Evolutionary conservation across 2,329 filamentous ascomycete species (phyloP), one percentile per base, ranked within the genome.

Genomic region (Colletotrichum sublineola): DNA sequence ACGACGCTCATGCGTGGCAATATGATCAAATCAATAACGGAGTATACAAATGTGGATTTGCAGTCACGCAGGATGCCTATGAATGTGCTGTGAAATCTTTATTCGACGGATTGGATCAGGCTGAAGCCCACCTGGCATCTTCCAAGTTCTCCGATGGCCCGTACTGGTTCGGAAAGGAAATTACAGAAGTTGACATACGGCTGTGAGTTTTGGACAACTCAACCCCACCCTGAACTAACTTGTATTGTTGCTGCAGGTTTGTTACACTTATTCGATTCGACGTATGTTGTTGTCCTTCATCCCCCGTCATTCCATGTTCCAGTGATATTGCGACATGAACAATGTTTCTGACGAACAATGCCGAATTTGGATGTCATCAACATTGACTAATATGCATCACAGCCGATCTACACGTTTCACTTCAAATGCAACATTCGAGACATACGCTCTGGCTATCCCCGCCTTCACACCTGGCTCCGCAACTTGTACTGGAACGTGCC

Each of bases 401-500:
- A 86, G 82, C 86, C 87, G 38, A 92, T 94, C 77, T 97, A 97
- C 79, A 93, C 96, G 62, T 94, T 96, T 83, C 93, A 95, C 82
- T 96, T 96, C 86, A 93, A 93, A 82, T 95, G 93, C 85, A 97
- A 97, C 83, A 85, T 97, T 73, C 88, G 92, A 33, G 94, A 97
- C 81, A 95, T 97, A 79, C 88, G 95, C 55, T 92, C 89, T 9
- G 94, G 94, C 1, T 98, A 96, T 80, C 95, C 95, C 38, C 85
- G 87, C 62, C 84, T 97, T 71, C 94, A 98, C 84, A 85, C 83
- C 72, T 98, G 95, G 95, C 82, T 97, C 83, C 87, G 93, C 68
- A 88, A 92, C 78, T 84, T 97, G 77, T 98, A 97, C 85, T 97
- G 95, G 95, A 92, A 92, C 76, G 81, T 90, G 33, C 86, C 90